phyloP scores from a whole-genome alignment of 2,329 filamentous ascomycete species.

The Aspergillus pseudoterreus region DNA sequence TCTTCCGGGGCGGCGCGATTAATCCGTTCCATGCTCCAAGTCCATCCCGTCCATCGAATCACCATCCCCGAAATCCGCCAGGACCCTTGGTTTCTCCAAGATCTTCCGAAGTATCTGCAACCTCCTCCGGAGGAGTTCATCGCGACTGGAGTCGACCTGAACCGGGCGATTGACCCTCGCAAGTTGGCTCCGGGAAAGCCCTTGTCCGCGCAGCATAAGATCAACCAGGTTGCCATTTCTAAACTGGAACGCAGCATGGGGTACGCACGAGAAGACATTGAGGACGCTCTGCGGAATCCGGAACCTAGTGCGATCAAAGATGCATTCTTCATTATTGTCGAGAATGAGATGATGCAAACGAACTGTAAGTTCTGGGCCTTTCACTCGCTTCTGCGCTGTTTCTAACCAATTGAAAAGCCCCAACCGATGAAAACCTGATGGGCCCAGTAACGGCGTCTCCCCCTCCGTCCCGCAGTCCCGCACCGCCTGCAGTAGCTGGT shows the following conservation, averaged over 20 bases:
- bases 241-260: conserved; percentile 99
- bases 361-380: conserved; percentile 64
- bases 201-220: conserved; percentile 75
- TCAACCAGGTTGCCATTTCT: conserved; percentile 87
- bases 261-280: conserved; percentile 89
- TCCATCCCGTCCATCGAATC: conserved; percentile 90
- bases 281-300: conserved; percentile 84
- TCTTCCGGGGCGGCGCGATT: conserved; percentile 69
- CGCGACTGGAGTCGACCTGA: conserved; percentile 89
- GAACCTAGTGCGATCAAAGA: conserved; percentile 99
- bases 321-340: conserved; percentile 94
- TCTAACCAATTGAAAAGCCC: conserved; percentile 25
- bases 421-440: conserved; percentile 34
- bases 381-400: neutral
- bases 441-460: conserved; percentile 25
- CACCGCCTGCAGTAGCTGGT: conserved; percentile 17
- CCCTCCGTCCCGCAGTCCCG: conserved; percentile 22
- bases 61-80: conserved; percentile 90
- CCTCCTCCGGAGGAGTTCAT: conserved; percentile 87
- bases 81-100: conserved; percentile 90
- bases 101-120: conserved; percentile 80
- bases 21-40: conserved; percentile 90
- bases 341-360: conserved; percentile 95
- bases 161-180: conserved; percentile 80
- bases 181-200: conserved; percentile 77